phyloP scores from a whole-genome alignment of 768 basidiomycete species.

The Lactarius hatsudake region DNA sequence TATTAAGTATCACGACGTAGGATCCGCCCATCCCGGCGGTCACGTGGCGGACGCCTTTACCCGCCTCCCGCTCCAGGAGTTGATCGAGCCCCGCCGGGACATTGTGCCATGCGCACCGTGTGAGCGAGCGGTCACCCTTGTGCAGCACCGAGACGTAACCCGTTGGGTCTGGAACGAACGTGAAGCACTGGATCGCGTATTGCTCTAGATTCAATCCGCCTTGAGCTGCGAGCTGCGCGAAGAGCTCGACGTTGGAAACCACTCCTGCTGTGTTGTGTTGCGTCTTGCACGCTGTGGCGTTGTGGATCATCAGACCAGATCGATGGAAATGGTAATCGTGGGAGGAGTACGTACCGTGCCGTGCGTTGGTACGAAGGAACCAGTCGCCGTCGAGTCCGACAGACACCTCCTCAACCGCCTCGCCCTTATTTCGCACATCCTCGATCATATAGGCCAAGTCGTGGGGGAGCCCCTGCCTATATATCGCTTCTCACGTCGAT shows the following conservation, averaged over 20 bases:
- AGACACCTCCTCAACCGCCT: constrained; percentile 15
- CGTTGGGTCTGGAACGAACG: constrained; percentile 11
- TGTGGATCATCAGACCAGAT: background rate
- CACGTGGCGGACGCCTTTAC: constrained; percentile 17
- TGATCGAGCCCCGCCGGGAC: background rate
- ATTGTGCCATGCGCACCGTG: constrained; percentile 16
- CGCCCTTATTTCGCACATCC: constrained; percentile 4
- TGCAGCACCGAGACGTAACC: constrained; percentile 17
- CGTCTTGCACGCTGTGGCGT: constrained; percentile 14
- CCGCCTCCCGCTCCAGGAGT: constrained; percentile 8
- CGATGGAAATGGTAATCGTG: background rate
- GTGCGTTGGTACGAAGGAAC: constrained; percentile 16
- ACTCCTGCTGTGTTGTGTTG: background rate
- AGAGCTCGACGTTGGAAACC: constrained; percentile 15
- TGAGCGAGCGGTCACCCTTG: constrained; percentile 5
- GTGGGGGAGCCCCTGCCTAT: constrained; percentile 14
- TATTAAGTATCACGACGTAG: constrained; percentile 15
- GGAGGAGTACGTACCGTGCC: constrained; percentile 13
- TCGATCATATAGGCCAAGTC: constrained; percentile 12
- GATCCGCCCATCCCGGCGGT: constrained; percentile 11
- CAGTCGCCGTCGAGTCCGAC: constrained; percentile 21
- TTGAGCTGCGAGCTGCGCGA: background rate
- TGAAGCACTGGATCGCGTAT: constrained; percentile 15
- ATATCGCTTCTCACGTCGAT: background rate
- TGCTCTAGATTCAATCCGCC: constrained; percentile 5